Evolutionary conservation across 148 eudicot species (phyloP).

Genomic region (Rhododendron mucronatum): DNA sequence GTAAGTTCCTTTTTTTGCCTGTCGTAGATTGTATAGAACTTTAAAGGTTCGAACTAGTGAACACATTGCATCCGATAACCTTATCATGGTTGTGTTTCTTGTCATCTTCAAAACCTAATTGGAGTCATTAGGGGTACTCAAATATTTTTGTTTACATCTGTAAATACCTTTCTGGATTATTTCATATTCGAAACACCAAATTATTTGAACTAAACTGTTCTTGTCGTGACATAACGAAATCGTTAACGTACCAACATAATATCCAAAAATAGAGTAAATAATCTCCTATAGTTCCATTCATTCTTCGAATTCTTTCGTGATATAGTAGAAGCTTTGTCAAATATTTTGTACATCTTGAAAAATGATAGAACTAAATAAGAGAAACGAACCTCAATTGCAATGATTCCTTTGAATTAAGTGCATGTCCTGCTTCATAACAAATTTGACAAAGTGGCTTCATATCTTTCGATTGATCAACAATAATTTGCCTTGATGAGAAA

Average conservation of each 20-base stretch:
- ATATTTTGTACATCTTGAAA: background rate
- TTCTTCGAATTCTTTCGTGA: background rate
- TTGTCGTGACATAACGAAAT: background rate
- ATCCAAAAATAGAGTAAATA: background rate
- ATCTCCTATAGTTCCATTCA: background rate
- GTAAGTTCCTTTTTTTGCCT: background rate
- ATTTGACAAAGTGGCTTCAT: background rate
- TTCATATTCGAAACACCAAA: background rate
- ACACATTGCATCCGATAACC: background rate
- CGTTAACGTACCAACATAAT: background rate
- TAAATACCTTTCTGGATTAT: background rate
- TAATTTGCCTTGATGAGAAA: background rate
- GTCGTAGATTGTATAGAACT: background rate
- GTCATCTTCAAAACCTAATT: background rate
- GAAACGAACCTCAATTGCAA: too few relatives aligned
- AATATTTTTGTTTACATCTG: background rate
- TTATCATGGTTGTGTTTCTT: background rate
- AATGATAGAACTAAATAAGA: background rate
- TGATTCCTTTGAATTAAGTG: background rate
- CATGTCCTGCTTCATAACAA: background rate
- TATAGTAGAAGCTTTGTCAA: background rate
- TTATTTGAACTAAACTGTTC: background rate
- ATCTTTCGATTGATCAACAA: background rate
- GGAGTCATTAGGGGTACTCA: background rate
- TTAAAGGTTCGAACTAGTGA: background rate